A percentile compares a stretch with the other conserved stretches of the same genome.
Conservation (phyloP, 305 asterid genomes). For the Fraxinus nigra region DNA sequence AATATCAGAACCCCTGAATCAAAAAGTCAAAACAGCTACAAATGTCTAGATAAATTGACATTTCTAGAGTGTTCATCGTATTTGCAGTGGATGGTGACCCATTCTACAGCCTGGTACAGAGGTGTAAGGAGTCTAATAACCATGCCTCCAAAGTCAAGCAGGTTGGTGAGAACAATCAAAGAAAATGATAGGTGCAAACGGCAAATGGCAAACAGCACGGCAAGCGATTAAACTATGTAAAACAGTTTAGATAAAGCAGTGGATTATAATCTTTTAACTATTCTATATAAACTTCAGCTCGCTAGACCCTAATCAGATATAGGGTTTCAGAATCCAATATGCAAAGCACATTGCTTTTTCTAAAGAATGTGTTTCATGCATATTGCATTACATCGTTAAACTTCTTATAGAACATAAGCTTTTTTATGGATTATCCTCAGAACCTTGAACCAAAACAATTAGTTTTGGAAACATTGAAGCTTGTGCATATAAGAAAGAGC, state of each 20-base stretch:
- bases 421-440: background rate
- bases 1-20: conserved; percentile 2
- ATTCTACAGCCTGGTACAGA: background rate
- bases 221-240: background rate
- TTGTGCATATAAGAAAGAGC: background rate
- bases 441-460: background rate
- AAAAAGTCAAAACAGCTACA: background rate
- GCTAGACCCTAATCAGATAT: background rate
- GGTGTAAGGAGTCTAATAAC: background rate
- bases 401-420: background rate
- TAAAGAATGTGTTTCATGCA: background rate
- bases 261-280: background rate
- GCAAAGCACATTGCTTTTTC: background rate
- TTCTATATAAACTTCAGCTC: background rate
- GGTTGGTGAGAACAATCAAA: background rate
- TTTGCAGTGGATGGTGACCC: background rate
- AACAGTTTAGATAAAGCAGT: background rate
- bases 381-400: background rate
- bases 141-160: background rate
- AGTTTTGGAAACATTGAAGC: background rate
- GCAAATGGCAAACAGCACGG: background rate
- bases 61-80: background rate
- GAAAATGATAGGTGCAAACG: background rate
- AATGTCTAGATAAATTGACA: background rate
- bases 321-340: background rate